Base-by-base conservation (phyloP, 352 stramenopile genomes). In the Phytophthora citricola region DNA sequence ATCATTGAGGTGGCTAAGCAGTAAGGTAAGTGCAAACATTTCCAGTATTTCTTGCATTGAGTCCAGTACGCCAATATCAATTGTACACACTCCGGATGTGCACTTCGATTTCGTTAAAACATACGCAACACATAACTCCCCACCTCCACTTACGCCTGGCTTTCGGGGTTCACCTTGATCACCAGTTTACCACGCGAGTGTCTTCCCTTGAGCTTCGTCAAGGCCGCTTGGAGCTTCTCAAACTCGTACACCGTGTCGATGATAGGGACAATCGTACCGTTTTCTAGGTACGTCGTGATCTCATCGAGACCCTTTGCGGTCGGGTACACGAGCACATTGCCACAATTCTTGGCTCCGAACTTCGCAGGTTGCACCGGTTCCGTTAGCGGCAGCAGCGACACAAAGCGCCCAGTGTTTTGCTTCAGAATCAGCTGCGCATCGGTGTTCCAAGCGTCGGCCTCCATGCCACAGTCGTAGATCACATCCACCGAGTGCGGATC, bases 131-230 rank as follows among this genome's bases (percentile, higher is more conserved):
- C 31, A 36, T 36, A 36, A 12, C 31, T 14, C 31, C 8, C 14
- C 38, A 43, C 38, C 38, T 47, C 12, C 15, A 5, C 27, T 53
- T 44, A 69, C 24, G 14, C 61, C 15, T 47, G 46, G n/a, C 1
- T 65, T 27, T 65, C 54, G 3, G 54, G 47, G 14, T 65, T 65
- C 54, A 70, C 63, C 41, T 66, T 49, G 38, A 87, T 73, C 27
- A 88, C 69, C 43, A 90, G 75, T 56, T 88, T 90, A 26, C 78
- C 81, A 34, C 73, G 73, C 2, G 78, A 71, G 29, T 76, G 74
- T 54, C 76, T 66, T n/a, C 47, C 55, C 62, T 79, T 84, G 8
- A 83, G 59, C 50, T 81, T 68, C 27, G 58, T 62, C 59, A 87
- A 73, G 36, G 66, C 81, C 17, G 66, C 53, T 7, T 58, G 44